Percentiles rank a stretch among this genome's conserved stretches.
phyloP scores from a whole-genome alignment of 2,329 filamentous ascomycete species.

The Xylariaceae sp. region DNA sequence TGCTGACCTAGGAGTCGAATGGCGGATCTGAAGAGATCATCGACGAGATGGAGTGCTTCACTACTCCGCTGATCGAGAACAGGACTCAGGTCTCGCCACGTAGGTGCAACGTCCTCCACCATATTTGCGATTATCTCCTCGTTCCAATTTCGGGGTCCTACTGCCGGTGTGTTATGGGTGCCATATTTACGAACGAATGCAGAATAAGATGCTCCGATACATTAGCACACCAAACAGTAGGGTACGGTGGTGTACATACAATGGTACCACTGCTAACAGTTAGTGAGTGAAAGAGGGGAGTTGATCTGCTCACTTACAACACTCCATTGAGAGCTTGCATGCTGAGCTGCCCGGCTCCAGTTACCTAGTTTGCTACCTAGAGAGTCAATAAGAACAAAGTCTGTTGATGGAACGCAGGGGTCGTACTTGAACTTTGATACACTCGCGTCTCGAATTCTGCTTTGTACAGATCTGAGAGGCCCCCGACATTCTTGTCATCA shows the following conservation, averaged over 20 bases:
- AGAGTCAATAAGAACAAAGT: background rate
- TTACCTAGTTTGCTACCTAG: background rate
- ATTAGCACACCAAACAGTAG: conserved; percentile 38
- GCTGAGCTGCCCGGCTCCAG: conserved; percentile 29
- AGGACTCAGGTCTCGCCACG: conserved; percentile 30
- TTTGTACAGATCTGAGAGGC: background rate
- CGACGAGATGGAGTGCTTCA: conserved; percentile 7
- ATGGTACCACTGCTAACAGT: conserved; percentile 8
- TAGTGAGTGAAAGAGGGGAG: conserved; percentile 3
- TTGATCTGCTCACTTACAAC: conserved; percentile 29
- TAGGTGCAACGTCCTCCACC: conserved; percentile 28
- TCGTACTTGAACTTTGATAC: conserved; percentile 5
- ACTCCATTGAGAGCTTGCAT: conserved; percentile 31
- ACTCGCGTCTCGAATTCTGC: conserved; percentile 5
- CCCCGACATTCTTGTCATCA: background rate
- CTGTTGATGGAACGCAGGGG: background rate
- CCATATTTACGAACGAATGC: conserved; percentile 43
- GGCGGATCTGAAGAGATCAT: conserved; percentile 13
- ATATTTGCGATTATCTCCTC: conserved; percentile 38
- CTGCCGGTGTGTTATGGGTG: conserved; percentile 26
- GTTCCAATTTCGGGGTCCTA: conserved; percentile 40
- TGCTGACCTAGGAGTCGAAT: conserved; percentile 8
- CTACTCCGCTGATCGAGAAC: conserved; percentile 16
- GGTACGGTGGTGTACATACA: conserved; percentile 6
- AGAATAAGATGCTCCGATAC: conserved; percentile 26